These are phyloP conservation scores for Apiospora hydei DNA, from an alignment of 2,329 filamentous ascomycete species.

Conservation along the genomic window DNA sequence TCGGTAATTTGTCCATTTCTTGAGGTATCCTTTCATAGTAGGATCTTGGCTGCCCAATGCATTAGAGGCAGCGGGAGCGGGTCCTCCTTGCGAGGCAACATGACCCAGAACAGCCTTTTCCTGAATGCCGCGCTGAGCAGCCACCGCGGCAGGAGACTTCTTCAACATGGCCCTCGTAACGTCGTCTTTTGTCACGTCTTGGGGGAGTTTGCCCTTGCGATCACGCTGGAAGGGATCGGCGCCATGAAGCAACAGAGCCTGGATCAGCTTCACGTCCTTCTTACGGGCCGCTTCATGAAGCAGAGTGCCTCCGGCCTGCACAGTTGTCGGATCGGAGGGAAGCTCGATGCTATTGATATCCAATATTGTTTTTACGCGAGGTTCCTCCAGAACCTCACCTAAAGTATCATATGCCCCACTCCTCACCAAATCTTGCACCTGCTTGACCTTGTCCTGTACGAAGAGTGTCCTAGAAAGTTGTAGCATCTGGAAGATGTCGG, in stretches of 20 bases:
- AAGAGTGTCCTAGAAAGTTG: constrained; percentile 91
- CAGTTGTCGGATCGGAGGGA: constrained; percentile 78
- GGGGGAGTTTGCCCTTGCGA: constrained; percentile 92
- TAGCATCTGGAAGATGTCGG: constrained; percentile 94
- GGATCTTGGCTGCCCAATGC: constrained; percentile 81
- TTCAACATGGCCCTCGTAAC: constrained; percentile 87
- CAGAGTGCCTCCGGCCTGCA: constrained; percentile 86
- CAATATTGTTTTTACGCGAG: constrained; percentile 82
- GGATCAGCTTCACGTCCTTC: constrained; percentile 85
- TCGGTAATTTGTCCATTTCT: constrained; percentile 99
- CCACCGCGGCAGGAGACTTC: constrained; percentile 90
- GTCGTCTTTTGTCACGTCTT: constrained; percentile 96
- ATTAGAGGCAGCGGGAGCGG: constrained; percentile 62
- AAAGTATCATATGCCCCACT: constrained; percentile 78
- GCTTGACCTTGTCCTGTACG: constrained; percentile 83
- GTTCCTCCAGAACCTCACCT: constrained; percentile 82
- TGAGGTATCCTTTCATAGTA: constrained; percentile 98
- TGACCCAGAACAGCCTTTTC: constrained; percentile 95
- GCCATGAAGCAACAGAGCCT: constrained; percentile 89
- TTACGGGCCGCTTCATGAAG: constrained; percentile 92
- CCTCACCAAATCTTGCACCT: constrained; percentile 81
- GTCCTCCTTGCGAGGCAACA: constrained; percentile 61
- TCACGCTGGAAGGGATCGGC: constrained; percentile 96
- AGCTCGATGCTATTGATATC: constrained; percentile 94
- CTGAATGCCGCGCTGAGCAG: constrained; percentile 93